A percentile compares a stretch with the other conserved stretches of the same genome.
phyloP scores from a whole-genome alignment of 257 asterid species.

The Cynanchum wilfordii region DNA sequence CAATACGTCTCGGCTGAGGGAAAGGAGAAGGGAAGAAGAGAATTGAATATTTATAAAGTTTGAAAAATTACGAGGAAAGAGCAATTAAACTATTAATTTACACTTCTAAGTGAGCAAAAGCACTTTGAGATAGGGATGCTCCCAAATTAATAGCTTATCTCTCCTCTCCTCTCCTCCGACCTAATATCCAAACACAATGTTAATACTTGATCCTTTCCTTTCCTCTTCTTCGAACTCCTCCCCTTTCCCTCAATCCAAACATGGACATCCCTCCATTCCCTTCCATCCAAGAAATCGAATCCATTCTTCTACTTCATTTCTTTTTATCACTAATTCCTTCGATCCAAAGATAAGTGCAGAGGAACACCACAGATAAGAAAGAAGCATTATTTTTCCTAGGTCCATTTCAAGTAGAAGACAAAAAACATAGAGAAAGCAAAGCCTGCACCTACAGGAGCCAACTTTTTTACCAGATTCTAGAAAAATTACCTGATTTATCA shows the following conservation, averaged over 20 bases:
- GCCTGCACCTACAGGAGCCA: constrained; percentile 1
- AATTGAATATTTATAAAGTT: not conserved
- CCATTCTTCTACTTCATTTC: not conserved
- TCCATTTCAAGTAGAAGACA: not conserved
- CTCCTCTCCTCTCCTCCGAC: not conserved
- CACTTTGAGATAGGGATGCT: not conserved
- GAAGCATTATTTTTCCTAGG: not conserved
- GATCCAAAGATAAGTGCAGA: too few relatives aligned
- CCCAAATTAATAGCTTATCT: not conserved
- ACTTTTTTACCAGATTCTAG: constrained; percentile 5
- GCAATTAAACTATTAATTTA: not conserved
- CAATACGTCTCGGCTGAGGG: not conserved
- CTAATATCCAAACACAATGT: too few relatives aligned
- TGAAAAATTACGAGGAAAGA: not conserved
- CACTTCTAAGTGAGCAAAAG: not conserved
- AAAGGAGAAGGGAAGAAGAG: not conserved
- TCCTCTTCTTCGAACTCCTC: too few relatives aligned
- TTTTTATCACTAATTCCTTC: not conserved
- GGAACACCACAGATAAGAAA: not conserved
- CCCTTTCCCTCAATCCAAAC: too few relatives aligned
- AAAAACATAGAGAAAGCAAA: constrained; percentile 1
- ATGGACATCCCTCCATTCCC: not conserved
- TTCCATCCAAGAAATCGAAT: too few relatives aligned
- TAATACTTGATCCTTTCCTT: too few relatives aligned
- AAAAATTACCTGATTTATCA: constrained; percentile 61